These are phyloP conservation scores for Rhodotorula sp. DNA, from an alignment of 1,284 basidiomycete genomes.

Conservation along the genomic window DNA sequence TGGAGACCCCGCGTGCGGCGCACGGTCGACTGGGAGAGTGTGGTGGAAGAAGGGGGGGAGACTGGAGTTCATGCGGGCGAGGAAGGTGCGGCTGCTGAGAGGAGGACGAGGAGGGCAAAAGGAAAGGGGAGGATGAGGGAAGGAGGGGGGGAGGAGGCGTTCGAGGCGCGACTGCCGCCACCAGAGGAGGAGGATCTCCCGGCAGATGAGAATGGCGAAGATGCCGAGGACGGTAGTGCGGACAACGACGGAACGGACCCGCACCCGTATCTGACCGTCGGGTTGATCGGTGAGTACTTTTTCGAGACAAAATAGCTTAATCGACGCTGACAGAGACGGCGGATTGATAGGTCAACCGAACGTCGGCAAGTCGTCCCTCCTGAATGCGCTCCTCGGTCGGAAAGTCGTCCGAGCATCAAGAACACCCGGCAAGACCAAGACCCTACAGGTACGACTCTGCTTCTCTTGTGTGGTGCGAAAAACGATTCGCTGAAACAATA, in stretches of 20 bases:
- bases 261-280: conserved; percentile 65
- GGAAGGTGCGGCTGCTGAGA: conserved; percentile 47
- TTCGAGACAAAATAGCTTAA: neutral
- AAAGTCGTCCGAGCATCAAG: conserved; percentile 78
- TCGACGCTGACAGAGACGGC: neutral
- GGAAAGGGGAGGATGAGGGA: conserved; percentile 14
- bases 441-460: conserved; percentile 35
- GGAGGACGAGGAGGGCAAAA: conserved; percentile 50
- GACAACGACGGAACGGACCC: conserved; percentile 23
- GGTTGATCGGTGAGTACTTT: conserved; percentile 65
- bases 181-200: conserved; percentile 6
- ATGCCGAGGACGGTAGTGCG: conserved; percentile 15
- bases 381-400: conserved; percentile 86
- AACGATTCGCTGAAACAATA: neutral
- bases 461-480: conserved; percentile 7
- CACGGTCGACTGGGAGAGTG: conserved; percentile 69
- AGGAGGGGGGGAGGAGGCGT: conserved; percentile 31
- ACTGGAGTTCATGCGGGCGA: conserved; percentile 46
- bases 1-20: conserved; percentile 68
- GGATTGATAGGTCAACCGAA: conserved; percentile 75
- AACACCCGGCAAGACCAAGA: conserved; percentile 75
- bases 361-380: conserved; percentile 84
- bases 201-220: conserved; percentile 1
- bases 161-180: conserved; percentile 34
- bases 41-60: conserved; percentile 33